A percentile compares a stretch with the other conserved stretches of the same genome.
Conservation (phyloP, 2,329 filamentous ascomycete species). For the Aspergillus costaricaensis region DNA sequence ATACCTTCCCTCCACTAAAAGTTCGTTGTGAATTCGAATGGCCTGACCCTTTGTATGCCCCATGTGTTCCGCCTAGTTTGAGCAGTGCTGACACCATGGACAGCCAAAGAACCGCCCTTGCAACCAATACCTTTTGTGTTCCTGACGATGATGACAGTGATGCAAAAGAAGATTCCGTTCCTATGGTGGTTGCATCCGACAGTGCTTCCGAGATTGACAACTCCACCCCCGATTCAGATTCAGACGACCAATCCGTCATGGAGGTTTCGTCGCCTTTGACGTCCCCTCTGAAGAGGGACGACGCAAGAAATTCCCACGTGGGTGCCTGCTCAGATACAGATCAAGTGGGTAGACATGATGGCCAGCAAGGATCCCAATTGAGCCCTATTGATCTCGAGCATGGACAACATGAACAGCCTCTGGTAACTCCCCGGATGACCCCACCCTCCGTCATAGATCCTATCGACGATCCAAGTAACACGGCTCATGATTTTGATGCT, state of each 20-base stretch:
- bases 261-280: conserved; percentile 28
- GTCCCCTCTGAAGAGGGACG: conserved; percentile 22
- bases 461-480: not conserved
- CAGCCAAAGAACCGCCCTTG: conserved; percentile 8
- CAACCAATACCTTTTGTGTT: conserved; percentile 44
- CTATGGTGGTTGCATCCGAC: conserved; percentile 7
- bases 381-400: conserved; percentile 20
- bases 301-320: not conserved
- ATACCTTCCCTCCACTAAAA: conserved; percentile 36
- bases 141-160: conserved; percentile 43
- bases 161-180: conserved; percentile 22
- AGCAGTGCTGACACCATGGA: conserved; percentile 13
- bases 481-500: conserved; percentile 7
- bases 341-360: not conserved
- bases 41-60: conserved; percentile 25
- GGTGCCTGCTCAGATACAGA: not conserved
- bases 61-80: not conserved
- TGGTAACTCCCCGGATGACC: conserved; percentile 27
- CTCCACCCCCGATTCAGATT: conserved; percentile 19
- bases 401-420: conserved; percentile 20
- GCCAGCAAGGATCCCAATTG: conserved; percentile 9
- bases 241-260: conserved; percentile 22
- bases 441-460: conserved; percentile 15
- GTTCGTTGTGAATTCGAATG: conserved; percentile 35
- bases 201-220: conserved; percentile 14